Conservation (phyloP, 768 basidiomycete species). For the Macrolepiota albuminosa region DNA sequence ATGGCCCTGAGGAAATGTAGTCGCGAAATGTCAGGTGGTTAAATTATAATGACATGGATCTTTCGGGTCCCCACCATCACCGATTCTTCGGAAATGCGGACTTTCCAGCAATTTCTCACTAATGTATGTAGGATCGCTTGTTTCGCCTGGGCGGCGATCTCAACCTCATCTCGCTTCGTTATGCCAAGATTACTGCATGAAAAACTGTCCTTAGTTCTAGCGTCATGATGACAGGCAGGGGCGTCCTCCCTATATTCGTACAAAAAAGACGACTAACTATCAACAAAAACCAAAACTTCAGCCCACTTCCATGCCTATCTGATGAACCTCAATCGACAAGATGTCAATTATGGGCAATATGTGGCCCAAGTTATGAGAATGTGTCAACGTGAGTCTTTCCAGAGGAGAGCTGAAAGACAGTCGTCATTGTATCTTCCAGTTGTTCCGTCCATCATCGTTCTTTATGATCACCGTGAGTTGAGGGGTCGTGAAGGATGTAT, state of each 20-base stretch:
- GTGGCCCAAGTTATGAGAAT: constrained; percentile 15
- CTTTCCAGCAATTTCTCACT: background rate
- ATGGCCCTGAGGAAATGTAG: background rate
- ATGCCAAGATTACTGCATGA: background rate
- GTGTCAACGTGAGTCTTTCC: constrained; percentile 18
- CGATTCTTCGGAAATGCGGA: background rate
- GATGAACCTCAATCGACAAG: background rate
- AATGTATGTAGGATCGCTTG: background rate
- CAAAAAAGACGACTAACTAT: background rate
- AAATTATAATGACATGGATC: background rate
- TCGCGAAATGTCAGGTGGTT: background rate
- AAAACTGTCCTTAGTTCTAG: background rate
- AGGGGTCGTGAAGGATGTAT: background rate
- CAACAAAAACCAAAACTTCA: background rate
- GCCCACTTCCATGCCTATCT: constrained; percentile 2
- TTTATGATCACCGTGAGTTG: constrained; percentile 23
- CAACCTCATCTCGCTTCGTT: constrained; percentile 2
- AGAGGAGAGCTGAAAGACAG: background rate
- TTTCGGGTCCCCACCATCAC: background rate
- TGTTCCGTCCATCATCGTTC: constrained; percentile 16
- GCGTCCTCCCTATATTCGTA: background rate
- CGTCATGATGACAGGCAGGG: background rate
- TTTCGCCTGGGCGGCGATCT: constrained; percentile 4
- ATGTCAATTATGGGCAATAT: background rate
- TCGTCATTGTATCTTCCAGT: constrained; percentile 7